phyloP scores from a whole-genome alignment of 129 eudicot genomes.

The Oenanthe sinensis region DNA sequence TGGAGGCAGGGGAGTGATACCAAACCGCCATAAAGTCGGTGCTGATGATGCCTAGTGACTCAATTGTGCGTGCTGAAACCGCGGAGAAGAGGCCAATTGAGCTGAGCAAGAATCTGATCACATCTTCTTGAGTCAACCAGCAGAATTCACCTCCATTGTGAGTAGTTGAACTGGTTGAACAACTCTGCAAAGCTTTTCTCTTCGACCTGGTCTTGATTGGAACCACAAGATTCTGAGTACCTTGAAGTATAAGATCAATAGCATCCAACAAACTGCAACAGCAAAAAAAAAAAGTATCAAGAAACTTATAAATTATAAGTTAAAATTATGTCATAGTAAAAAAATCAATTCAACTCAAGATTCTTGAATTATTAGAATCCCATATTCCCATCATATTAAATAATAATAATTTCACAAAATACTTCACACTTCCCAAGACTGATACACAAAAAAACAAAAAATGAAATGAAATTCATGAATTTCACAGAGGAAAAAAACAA shows the following conservation, averaged over 20 bases:
- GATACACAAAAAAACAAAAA: background rate
- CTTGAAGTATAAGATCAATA: slow-evolving; percentile 60
- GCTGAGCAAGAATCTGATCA: slow-evolving; percentile 57
- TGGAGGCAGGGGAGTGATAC: slow-evolving; percentile 47
- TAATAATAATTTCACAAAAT: background rate
- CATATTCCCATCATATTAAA: background rate
- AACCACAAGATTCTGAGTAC: slow-evolving; percentile 75
- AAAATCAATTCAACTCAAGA: background rate
- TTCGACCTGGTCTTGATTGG: slow-evolving; percentile 44
- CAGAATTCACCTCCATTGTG: slow-evolving; percentile 62
- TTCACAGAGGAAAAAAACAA: background rate
- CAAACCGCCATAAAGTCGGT: slow-evolving; percentile 34
- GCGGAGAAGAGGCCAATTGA: slow-evolving; percentile 69
- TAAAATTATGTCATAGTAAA: background rate
- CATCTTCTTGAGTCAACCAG: slow-evolving; percentile 82
- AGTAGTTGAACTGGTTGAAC: slow-evolving; percentile 23
- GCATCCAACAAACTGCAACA: slow-evolving; percentile 70
- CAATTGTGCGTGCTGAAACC: slow-evolving; percentile 38
- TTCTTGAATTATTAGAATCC: background rate
- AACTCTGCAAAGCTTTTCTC: slow-evolving; percentile 25
- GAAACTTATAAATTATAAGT: background rate
- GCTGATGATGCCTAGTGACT: slow-evolving; percentile 46
- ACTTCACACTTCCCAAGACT: background rate
- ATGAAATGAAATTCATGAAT: background rate
- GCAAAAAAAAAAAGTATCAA: background rate